phyloP scores from a whole-genome alignment of 768 basidiomycete genomes.

The Fistulinella prunicolor region DNA sequence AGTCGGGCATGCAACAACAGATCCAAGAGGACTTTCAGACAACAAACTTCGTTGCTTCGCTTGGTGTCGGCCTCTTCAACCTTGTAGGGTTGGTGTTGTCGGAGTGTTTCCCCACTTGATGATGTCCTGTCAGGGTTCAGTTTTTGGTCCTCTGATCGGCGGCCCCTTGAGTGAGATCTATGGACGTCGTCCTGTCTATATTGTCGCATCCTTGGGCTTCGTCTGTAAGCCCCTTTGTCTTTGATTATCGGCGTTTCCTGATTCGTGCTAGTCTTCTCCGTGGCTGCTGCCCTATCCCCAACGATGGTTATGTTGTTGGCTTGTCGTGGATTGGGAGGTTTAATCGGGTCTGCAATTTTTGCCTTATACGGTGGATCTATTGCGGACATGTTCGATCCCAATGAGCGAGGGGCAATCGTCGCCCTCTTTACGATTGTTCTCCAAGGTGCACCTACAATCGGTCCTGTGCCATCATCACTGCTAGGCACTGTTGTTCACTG shows the following conservation, averaged over 20 bases:
- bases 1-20: conserved; percentile 24
- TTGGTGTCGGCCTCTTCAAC: conserved; percentile 24
- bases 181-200: conserved; percentile 22
- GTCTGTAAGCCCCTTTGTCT: conserved; percentile 4
- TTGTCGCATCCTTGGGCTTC: conserved; percentile 19
- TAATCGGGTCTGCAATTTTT: conserved; percentile 21
- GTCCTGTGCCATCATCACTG: conserved; percentile 25
- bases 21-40: conserved; percentile 22
- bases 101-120: neutral
- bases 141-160: conserved; percentile 22
- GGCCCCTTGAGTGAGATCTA: conserved; percentile 24
- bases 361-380: conserved; percentile 25
- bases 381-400: conserved; percentile 22
- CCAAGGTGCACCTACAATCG: conserved; percentile 27
- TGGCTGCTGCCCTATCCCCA: conserved; percentile 19
- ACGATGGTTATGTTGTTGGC: conserved; percentile 13
- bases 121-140: conserved; percentile 10
- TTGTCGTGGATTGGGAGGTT: conserved; percentile 22
- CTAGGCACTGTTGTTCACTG: conserved; percentile 20
- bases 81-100: conserved; percentile 6
- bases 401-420: conserved; percentile 23
- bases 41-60: conserved; percentile 12
- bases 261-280: conserved; percentile 17
- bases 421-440: conserved; percentile 25
- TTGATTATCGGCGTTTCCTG: neutral